Evolutionary conservation across 805 yeast species (phyloP).

Genomic region (Teunomyces funiuensis): DNA sequence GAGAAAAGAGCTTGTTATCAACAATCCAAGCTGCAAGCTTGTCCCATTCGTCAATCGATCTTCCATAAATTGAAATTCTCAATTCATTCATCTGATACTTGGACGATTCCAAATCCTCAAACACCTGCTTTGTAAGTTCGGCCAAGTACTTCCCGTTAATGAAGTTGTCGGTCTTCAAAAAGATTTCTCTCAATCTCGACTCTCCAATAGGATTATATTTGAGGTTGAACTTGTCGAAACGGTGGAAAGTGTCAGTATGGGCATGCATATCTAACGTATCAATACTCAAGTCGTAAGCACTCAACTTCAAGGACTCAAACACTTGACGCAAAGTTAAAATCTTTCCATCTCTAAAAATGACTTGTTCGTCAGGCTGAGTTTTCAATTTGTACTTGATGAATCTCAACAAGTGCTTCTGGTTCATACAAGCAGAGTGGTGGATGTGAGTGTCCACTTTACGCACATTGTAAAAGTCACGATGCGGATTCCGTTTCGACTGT

Average conservation of each 20-base stretch:
- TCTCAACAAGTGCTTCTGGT: conserved; percentile 92
- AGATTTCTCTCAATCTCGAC: conserved; percentile 93
- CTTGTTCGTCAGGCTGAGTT: conserved; percentile 82
- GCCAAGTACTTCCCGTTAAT: conserved; percentile 88
- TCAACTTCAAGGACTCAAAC: conserved; percentile 82
- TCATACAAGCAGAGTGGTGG: conserved; percentile 99
- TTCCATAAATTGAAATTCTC: conserved; percentile 91
- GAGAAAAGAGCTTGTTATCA: conserved; percentile 86
- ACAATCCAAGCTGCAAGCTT: conserved; percentile 93
- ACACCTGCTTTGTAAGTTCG: conserved; percentile 89
- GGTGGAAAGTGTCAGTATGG: conserved; percentile 94
- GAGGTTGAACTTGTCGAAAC: conserved; percentile 95
- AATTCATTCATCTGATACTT: conserved; percentile 98
- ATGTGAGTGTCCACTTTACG: conserved; percentile 98
- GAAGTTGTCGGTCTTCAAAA: conserved; percentile 91
- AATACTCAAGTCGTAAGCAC: conserved; percentile 93
- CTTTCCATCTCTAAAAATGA: conserved; percentile 89
- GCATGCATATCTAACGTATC: conserved; percentile 99
- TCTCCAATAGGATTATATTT: conserved; percentile 98
- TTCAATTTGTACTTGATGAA: conserved; percentile 93
- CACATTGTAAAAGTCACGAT: conserved; percentile 94
- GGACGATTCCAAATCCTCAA: conserved; percentile 90
- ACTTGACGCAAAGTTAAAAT: conserved; percentile 85
- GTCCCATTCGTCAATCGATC: conserved; percentile 90
- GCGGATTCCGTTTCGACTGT: conserved; percentile 90